Percentiles rank a stretch among this genome's conserved stretches.
phyloP scores from a whole-genome alignment of 169 alveolate genomes.

The Miamiensis avidus region DNA sequence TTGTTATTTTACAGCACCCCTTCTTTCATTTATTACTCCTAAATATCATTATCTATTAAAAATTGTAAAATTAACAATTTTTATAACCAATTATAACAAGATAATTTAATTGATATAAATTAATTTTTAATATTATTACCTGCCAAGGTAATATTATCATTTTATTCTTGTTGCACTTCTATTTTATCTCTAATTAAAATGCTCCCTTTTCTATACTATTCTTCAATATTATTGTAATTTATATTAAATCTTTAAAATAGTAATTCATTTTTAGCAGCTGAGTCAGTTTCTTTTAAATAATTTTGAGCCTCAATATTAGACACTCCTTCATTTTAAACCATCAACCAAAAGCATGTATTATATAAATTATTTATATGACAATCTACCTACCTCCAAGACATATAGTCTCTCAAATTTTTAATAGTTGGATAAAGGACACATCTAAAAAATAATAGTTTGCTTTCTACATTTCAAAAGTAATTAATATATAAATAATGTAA shows the following conservation, averaged over 20 bases:
- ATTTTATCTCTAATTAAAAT: slow-evolving; percentile 66
- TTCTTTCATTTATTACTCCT: slow-evolving; percentile 25
- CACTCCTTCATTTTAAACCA: slow-evolving; percentile 86
- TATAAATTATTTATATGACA: slow-evolving; percentile 96
- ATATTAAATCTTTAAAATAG: slow-evolving; percentile 87
- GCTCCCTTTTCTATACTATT: slow-evolving; percentile 82
- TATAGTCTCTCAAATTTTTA: slow-evolving; percentile 59
- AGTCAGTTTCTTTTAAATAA: slow-evolving; percentile 78
- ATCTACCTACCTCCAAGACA: slow-evolving; percentile 84
- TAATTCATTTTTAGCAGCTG: slow-evolving; percentile 90
- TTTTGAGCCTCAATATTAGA: slow-evolving; percentile 85
- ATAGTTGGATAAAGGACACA: slow-evolving; percentile 18
- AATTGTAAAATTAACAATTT: too few relatives aligned
- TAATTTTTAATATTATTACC: too few relatives aligned
- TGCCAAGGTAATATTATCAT: too few relatives aligned
- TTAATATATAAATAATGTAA: too few relatives aligned
- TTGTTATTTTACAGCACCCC: not conserved
- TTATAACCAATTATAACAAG: too few relatives aligned
- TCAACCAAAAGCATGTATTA: slow-evolving; percentile 96
- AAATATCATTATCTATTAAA: slow-evolving; percentile 14
- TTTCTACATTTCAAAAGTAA: too few relatives aligned
- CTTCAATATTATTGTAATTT: slow-evolving; percentile 87
- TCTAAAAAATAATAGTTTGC: not conserved
- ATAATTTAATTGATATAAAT: too few relatives aligned
- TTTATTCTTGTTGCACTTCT: slow-evolving; percentile 35